These are phyloP conservation scores for Suillus subalutaceus DNA, from an alignment of 768 basidiomycete species.

Conservation along the genomic window DNA sequence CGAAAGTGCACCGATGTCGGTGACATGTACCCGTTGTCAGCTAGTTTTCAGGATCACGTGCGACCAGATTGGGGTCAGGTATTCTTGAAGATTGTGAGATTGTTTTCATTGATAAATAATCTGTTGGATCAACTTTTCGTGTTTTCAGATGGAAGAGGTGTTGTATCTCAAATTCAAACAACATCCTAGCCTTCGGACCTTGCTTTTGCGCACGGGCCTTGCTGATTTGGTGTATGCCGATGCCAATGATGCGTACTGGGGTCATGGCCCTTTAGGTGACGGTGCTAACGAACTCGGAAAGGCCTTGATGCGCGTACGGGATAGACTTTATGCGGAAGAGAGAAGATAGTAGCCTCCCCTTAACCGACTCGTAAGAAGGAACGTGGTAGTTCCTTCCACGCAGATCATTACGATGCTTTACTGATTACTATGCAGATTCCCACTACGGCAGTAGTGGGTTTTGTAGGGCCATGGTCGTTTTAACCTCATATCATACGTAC, in stretches of 20 bases:
- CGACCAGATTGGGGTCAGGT: conserved; percentile 58
- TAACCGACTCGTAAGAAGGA: background rate
- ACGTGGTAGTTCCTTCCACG: background rate
- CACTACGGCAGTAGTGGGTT: too few species aligned
- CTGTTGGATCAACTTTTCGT: conserved; percentile 5
- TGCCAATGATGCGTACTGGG: conserved; percentile 64
- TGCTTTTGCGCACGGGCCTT: conserved; percentile 57
- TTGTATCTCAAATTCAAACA: conserved; percentile 71
- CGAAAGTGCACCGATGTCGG: conserved; percentile 43
- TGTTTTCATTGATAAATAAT: background rate
- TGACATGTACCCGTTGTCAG: conserved; percentile 41
- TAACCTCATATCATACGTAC: conserved; percentile 1
- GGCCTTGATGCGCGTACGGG: conserved; percentile 57
- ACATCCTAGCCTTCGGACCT: conserved; percentile 56
- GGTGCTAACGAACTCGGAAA: conserved; percentile 69
- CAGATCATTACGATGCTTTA: too few species aligned
- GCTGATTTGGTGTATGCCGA: conserved; percentile 57
- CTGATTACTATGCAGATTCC: background rate
- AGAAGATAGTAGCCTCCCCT: conserved; percentile 13
- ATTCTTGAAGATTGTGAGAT: conserved; percentile 49
- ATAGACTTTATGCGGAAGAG: conserved; percentile 41
- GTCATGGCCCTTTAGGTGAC: conserved; percentile 50
- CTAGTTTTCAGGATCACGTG: conserved; percentile 38
- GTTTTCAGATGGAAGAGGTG: conserved; percentile 65
- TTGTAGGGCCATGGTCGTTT: too few species aligned